phyloP scores from a whole-genome alignment of 192 early-diverging fungal genomes.

The Mortierella alpina region DNA sequence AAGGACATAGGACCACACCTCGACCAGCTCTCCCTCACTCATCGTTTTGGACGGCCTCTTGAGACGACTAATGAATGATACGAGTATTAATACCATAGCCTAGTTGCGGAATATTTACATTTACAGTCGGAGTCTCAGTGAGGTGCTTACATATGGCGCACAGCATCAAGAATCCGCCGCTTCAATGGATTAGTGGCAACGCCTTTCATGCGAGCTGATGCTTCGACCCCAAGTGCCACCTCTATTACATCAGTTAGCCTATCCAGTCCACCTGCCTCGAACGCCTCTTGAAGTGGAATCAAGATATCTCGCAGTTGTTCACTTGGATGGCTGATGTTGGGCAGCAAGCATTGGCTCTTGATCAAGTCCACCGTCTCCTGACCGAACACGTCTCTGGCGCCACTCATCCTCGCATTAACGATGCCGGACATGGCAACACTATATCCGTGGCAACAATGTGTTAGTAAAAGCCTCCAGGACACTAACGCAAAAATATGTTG shows the following conservation, averaged over 20 bases:
- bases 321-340: background rate
- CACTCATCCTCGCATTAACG: constrained; percentile 1
- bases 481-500: too few relatives aligned
- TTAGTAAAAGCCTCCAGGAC: too few relatives aligned
- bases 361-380: constrained; percentile 1
- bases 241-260: background rate
- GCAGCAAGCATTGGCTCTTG: background rate
- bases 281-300: background rate
- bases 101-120: background rate
- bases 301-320: background rate
- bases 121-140: background rate
- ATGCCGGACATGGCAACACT: constrained; percentile 10
- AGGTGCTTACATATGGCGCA: constrained; percentile 12
- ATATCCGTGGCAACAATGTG: too few relatives aligned
- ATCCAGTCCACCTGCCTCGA: background rate
- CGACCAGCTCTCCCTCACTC: constrained; percentile 6
- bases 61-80: too few relatives aligned
- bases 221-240: background rate
- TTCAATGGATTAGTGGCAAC: background rate
- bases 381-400: constrained; percentile 3
- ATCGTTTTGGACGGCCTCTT: background rate
- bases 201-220: background rate
- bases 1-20: constrained; percentile 8
- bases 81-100: too few relatives aligned
- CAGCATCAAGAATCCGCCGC: constrained; percentile 1